These are phyloP conservation scores for Talaromyces sp. DNA, from an alignment of 2,329 filamentous ascomycete genomes.

Conservation along the genomic window DNA sequence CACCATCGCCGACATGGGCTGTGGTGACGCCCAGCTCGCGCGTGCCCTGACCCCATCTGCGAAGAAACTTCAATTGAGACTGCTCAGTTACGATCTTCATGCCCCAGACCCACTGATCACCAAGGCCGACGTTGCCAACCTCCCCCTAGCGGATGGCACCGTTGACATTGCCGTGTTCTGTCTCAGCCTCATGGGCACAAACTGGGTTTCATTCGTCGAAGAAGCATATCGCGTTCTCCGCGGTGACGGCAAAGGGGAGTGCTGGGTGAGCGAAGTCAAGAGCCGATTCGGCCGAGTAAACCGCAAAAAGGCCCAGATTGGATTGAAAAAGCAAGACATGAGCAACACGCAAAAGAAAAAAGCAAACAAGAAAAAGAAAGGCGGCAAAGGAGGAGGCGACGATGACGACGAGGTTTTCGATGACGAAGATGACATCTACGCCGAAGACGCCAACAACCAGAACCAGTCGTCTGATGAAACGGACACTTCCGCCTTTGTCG, in stretches of 20 bases:
- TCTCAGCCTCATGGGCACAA: slow-evolving; percentile 95
- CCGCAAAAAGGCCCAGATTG: slow-evolving; percentile 37
- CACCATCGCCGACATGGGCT: slow-evolving; percentile 85
- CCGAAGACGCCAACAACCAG: slow-evolving; percentile 42
- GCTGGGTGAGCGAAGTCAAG: slow-evolving; percentile 98
- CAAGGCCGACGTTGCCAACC: slow-evolving; percentile 77
- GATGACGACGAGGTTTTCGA: slow-evolving; percentile 34
- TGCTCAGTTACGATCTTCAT: slow-evolving; percentile 84
- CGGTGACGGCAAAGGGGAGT: slow-evolving; percentile 76
- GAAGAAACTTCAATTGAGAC: slow-evolving; percentile 63
- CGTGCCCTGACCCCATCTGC: slow-evolving; percentile 56
- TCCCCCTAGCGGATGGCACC: slow-evolving; percentile 69
- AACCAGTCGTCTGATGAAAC: slow-evolving; percentile 57
- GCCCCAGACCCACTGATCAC: slow-evolving; percentile 72
- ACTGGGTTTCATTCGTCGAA: slow-evolving; percentile 95
- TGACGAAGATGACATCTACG: slow-evolving; percentile 49
- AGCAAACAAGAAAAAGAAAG: slow-evolving; percentile 39
- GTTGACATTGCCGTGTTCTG: slow-evolving; percentile 92
- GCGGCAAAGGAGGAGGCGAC: slow-evolving; percentile 36
- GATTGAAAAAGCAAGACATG: slow-evolving; percentile 27
- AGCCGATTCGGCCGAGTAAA: slow-evolving; percentile 68
- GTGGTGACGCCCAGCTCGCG: slow-evolving; percentile 82
- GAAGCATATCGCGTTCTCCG: slow-evolving; percentile 88
- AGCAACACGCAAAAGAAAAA: slow-evolving; percentile 41
- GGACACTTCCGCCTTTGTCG: slow-evolving; percentile 80